Percentiles rank a stretch among this genome's conserved stretches.
Conservation (phyloP, 768 basidiomycete genomes). For the Rhodotorula kratochvilovae region DNA sequence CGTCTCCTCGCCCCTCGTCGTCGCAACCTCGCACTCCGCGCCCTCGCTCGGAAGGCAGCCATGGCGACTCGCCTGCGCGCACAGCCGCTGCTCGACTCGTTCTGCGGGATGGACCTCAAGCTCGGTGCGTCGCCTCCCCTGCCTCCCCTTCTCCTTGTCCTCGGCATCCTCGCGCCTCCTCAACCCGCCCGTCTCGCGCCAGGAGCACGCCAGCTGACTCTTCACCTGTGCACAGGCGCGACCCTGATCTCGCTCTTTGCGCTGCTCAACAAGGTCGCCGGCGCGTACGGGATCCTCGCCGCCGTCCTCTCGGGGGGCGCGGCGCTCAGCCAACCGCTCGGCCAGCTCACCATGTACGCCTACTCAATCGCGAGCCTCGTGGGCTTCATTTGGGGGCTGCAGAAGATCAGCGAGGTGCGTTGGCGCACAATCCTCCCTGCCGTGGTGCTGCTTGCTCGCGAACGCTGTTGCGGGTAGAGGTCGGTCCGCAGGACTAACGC, state of each 20-base stretch:
- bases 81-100: slow-evolving; percentile 52
- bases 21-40: background rate
- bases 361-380: slow-evolving; percentile 82
- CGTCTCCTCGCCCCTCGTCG: background rate
- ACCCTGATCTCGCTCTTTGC: slow-evolving; percentile 82
- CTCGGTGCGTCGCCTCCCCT: slow-evolving; percentile 53
- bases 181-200: too few species aligned
- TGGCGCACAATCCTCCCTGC: slow-evolving; percentile 11
- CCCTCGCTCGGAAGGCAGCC: background rate
- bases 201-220: too few species aligned
- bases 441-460: slow-evolving; percentile 23
- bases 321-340: slow-evolving; percentile 51
- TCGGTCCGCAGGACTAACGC: too few species aligned
- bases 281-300: slow-evolving; percentile 91
- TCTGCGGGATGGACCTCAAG: slow-evolving; percentile 86
- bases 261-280: slow-evolving; percentile 91
- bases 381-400: slow-evolving; percentile 79
- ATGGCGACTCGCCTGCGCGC: slow-evolving; percentile 19
- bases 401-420: slow-evolving; percentile 74
- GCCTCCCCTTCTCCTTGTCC: background rate
- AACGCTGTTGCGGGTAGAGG: background rate
- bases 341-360: slow-evolving; percentile 85
- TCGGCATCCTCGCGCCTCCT: too few species aligned
- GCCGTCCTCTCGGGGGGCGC: slow-evolving; percentile 77
- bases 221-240: slow-evolving; percentile 54